Conservation (phyloP, 2,329 filamentous ascomycete species). For the Sclerotinia glacialis region DNA sequence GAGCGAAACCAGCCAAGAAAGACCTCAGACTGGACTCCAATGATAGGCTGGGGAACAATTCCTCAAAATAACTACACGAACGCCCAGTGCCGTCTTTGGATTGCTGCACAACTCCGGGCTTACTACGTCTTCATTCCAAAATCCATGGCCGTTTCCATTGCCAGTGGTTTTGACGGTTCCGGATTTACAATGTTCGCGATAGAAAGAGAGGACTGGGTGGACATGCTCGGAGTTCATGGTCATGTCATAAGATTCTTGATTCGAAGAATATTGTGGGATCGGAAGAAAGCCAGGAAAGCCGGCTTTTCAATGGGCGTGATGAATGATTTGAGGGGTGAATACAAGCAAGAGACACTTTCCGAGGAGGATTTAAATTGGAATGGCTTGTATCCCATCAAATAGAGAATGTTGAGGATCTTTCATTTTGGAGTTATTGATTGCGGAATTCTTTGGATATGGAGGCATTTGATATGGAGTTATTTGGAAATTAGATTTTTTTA, state of each 20-base stretch:
- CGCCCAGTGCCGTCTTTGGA: conserved; percentile 3
- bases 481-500: not conserved
- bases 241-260: not conserved
- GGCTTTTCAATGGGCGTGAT: not conserved
- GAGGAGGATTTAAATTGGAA: conserved; percentile 4
- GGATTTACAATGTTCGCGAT: not conserved
- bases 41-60: not conserved
- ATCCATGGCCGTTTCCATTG: not conserved
- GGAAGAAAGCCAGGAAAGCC: not conserved
- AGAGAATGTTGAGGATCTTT: too few relatives aligned
- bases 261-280: conserved; percentile 6
- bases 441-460: not conserved
- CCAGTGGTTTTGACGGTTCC: not conserved
- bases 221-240: conserved; percentile 3
- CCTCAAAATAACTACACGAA: not conserved
- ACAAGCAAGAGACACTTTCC: not conserved
- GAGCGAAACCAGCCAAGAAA: not conserved
- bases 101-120: not conserved
- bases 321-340: conserved; percentile 5
- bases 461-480: not conserved
- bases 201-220: conserved; percentile 9
- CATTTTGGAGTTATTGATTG: not conserved
- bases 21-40: not conserved
- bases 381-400: conserved; percentile 8
- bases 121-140: not conserved